Evolutionary conservation across 257 asterid genomes (phyloP), one percentile per base, ranked within the genome.

Genomic region (Agastache rugosa): DNA sequence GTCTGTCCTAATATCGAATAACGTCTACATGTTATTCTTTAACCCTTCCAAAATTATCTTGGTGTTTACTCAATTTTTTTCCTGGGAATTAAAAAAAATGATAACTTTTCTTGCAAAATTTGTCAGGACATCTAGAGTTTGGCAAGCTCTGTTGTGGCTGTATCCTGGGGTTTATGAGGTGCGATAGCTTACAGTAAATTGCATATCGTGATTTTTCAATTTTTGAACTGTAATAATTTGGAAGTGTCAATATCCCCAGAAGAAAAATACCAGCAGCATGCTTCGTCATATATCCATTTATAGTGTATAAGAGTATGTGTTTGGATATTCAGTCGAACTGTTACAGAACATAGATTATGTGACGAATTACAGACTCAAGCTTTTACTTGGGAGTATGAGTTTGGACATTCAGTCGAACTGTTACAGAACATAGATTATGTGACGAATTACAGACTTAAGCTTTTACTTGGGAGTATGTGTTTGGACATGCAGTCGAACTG

Each of bases 121-220:
- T 81, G 51, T 63, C 95, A 93, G 97, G 88, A 68, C 81, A 70
- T 66, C 90, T 74, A 87, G 39, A 71, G 80, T 86, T 62, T 94
- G 99, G 99, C 84, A 72, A 81, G 78, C 85, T 6, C 79, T 80
- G 27, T 75, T 94, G 83, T 94, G 99, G 97, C 92, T 94, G 65
- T 94, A 94, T 87, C 99, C 97, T 50, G 99, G 99, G 72, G 86
- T 86, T 71, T 94, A 94, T 68, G 97, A 94, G 99, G 99, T 92
- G 58, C 41, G 79, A 45, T 64, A 35, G 45, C 79, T 25, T 68
- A 63, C 72, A 48, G 48, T 47, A 39, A 37, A 11, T 71, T 64
- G 51, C 63, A 20, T 78, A 23, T 50, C 29, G 10, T 75, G 53
- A 12, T 23, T 63, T 25, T 34, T 53, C 29, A 17, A 31, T 29